Base-by-base conservation (phyloP, 306 rosid genomes). In the Cucumis sativus region DNA sequence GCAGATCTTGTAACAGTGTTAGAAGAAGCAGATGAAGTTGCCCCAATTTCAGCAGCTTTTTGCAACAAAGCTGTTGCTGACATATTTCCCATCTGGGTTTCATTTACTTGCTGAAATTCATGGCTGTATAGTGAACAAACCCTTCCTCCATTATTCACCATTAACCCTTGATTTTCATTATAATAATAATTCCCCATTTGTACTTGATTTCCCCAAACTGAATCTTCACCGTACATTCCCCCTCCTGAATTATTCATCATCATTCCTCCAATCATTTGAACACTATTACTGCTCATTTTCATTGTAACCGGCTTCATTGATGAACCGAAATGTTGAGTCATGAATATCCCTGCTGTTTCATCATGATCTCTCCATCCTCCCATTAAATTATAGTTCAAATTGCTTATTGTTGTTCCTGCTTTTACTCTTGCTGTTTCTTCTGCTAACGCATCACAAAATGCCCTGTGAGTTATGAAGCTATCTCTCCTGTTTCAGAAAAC, bases 31-130 rank as follows among this genome's bases (percentile, higher is more conserved):
- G 52, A 11, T 9, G 94, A 89, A 49, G 88, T 88, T 75, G 89
- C 81, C 7, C 98, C 97, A 37, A 91, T 85, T 75, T 93, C 89
- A 18, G 97, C 92, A 49, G 98, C 98, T 81, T 93, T 93, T 9
- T 88, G 98, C 61, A 93, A 43, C 84, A 93, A 84, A 67, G 98
- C 98, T 1, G 98, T 93, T 30, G 98, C 98, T n/a, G 98, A 93
- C 95, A 91, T 88, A 79, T 86, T 88, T 5, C 89, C 83, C 40
- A 64, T 79, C 17, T 84, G 79, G 57, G 92, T 73, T 74, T 82
- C 86, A 17, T 76, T 84, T 0, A 84, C 3, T 35, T 85, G 86
- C 23, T 84, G 86, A 33, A 54, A 75, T 80, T 91, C 90, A 20
- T 83, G 81, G 81, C 91, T 87, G 79, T 88, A 91, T 80, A 91